Base-by-base conservation (phyloP, 306 rosid species). In the Fragaria nilgerrensis region DNA sequence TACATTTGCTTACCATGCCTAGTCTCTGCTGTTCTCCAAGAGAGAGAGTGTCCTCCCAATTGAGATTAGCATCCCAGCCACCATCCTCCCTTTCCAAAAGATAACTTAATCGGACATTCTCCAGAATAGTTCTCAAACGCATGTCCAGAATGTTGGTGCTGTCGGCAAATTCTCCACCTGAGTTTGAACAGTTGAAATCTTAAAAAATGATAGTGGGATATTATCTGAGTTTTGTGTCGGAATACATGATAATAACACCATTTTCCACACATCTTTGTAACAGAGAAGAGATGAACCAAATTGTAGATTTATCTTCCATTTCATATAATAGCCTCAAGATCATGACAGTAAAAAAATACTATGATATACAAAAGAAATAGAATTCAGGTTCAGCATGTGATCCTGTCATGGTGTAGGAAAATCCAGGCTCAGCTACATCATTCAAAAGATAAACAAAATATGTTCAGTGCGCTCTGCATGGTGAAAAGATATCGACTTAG, bases 21-120 rank as follows among this genome's bases (percentile, higher is more conserved):
- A 95, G 85, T 77, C 99, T 90, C 91, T 95, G 99, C 85, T 95
- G 99, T 85, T 95, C 99, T 44, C 99, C 99, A 62, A 95, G 96
- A 63, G 99, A 95, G 34, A 95, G 97, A 52, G 76, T 86, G 81
- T 95, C 97, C 81, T 95, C 97, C 99, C 99, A 95, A 68, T 92
- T 90, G 79, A 86, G 75, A 80, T 86, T 87, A 68, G 97, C 96
- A 82, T 95, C 97, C 99, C 97, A 95, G 64, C 99, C 94, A 37
- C 77, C 82, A 66, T 76, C 81, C 76, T 85, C 94, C 81, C 99
- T 92, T 80, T 89, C 97, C 88, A 95, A 82, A 75, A 95, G 97
- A 91, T 95, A 95, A 87, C 81, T 88, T 86, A 95, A 86, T 70
- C 99, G 85, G 76, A 95, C 99, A 79, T 88, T 89, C 80, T 88